A percentile compares a stretch with the other conserved stretches of the same genome.
phyloP scores from a whole-genome alignment of 257 asterid genomes.

The Cynanchum wilfordii region DNA sequence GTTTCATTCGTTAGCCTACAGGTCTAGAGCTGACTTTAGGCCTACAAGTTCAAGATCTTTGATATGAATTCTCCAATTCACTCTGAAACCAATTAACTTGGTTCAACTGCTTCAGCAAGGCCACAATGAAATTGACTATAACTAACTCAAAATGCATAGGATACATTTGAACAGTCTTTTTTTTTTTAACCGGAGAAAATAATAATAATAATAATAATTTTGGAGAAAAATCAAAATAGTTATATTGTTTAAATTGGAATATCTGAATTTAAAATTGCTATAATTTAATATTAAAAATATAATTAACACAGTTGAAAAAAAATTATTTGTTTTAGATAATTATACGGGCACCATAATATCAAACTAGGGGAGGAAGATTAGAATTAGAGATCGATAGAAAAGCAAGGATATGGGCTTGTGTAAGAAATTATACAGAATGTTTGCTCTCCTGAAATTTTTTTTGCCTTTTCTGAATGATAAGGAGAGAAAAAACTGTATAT shows the following conservation, averaged over 20 bases:
- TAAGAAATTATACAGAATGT: too few species aligned
- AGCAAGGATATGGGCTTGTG: neutral
- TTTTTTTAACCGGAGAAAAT: too few species aligned
- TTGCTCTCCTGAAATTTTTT: neutral
- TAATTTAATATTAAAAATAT: too few species aligned
- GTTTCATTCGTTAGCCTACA: neutral
- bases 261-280: too few species aligned
- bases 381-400: neutral
- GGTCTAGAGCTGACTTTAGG: neutral
- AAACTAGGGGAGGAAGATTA: neutral
- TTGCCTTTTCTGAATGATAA: too few species aligned
- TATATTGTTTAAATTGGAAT: too few species aligned
- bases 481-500: neutral
- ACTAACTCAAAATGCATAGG: neutral
- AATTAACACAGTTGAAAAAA: too few species aligned
- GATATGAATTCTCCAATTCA: neutral
- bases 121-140: neutral
- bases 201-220: too few species aligned
- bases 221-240: too few species aligned
- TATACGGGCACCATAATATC: neutral
- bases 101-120: neutral
- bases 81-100: neutral
- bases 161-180: too few species aligned
- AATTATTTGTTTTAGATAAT: too few species aligned
- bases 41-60: neutral